Conservation (phyloP, 192 early-diverging fungal genomes). For the Dissophora globulifera region DNA sequence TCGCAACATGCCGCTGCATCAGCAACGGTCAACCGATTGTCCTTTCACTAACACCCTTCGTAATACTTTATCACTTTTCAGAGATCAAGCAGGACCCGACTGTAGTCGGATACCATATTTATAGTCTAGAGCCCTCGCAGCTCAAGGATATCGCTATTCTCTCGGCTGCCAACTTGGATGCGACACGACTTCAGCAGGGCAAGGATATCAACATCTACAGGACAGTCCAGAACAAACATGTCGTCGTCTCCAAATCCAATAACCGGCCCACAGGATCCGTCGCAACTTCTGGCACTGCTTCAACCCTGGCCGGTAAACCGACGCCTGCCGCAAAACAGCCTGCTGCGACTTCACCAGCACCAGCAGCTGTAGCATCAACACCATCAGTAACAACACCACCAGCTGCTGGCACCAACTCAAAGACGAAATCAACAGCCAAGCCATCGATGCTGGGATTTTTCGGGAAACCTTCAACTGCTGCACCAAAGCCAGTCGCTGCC, state of each 20-base stretch:
- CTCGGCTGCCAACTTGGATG: conserved; percentile 29
- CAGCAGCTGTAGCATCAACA: not conserved
- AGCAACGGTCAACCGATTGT: too few relatives aligned
- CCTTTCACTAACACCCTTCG: too few relatives aligned
- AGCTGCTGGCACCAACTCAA: conserved; percentile 7
- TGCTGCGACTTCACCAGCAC: not conserved
- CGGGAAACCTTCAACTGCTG: conserved; percentile 25
- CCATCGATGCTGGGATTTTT: conserved; percentile 40
- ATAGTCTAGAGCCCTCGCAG: conserved; percentile 37
- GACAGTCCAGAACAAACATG: conserved; percentile 15
- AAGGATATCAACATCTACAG: conserved; percentile 42
- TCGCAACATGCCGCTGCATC: too few relatives aligned
- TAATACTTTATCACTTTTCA: too few relatives aligned
- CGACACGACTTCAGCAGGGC: conserved; percentile 32
- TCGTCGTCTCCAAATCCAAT: conserved; percentile 17
- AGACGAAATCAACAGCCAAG: conserved; percentile 14
- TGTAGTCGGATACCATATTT: conserved; percentile 37
- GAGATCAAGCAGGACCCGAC: conserved; percentile 14
- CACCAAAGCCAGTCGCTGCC: conserved; percentile 6
- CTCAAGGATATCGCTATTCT: conserved; percentile 34
- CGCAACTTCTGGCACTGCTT: not conserved
- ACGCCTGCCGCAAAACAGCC: not conserved
- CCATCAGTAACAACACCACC: not conserved
- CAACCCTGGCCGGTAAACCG: not conserved
- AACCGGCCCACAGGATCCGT: not conserved